Conservation (phyloP, 2,329 filamentous ascomycete species). For the Paecilomyces sp. region DNA sequence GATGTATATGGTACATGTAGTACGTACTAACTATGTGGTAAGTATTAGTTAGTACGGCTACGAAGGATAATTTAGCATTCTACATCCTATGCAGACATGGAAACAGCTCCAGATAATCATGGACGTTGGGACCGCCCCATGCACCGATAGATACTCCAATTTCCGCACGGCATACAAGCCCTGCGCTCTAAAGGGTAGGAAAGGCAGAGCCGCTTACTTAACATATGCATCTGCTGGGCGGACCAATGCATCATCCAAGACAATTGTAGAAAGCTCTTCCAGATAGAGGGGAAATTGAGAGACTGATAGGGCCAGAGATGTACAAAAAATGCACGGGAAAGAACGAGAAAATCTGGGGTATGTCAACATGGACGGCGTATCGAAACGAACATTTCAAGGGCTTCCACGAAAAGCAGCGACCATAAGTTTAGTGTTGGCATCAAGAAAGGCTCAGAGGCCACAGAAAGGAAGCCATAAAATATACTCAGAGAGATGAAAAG, state of each 20-base stretch:
- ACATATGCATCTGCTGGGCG: background rate
- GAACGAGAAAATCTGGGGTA: background rate
- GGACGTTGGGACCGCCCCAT: background rate
- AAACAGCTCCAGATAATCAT: background rate
- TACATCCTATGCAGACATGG: background rate
- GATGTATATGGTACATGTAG: too few relatives aligned
- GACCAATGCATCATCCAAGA: background rate
- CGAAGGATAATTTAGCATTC: background rate
- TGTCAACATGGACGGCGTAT: background rate
- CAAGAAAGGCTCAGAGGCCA: background rate
- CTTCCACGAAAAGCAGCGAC: background rate
- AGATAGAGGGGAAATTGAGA: background rate
- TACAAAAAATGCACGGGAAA: background rate
- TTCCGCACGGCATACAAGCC: background rate
- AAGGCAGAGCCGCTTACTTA: background rate
- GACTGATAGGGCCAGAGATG: background rate
- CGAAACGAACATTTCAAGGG: background rate
- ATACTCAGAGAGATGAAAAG: background rate
- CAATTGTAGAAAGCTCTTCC: background rate
- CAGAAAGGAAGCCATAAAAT: background rate
- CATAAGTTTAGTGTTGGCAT: background rate
- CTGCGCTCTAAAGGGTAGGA: background rate
- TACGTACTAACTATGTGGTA: too few relatives aligned
- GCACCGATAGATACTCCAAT: background rate
- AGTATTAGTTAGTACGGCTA: background rate